Conservation (phyloP, 1,284 basidiomycete genomes). For the Ceratobasidium sp. region DNA sequence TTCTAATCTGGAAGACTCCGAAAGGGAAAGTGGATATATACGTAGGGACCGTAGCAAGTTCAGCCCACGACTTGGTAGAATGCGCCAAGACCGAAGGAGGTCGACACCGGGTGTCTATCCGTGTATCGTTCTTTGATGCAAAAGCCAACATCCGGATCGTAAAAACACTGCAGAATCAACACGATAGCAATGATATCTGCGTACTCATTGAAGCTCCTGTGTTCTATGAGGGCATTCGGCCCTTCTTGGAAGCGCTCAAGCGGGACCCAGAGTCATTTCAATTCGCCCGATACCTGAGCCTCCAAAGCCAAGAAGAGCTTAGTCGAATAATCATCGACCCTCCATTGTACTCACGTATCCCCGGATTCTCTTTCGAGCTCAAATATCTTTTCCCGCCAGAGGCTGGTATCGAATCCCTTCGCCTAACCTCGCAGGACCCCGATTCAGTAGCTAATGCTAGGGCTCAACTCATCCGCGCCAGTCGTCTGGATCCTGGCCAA, state of each 20-base stretch:
- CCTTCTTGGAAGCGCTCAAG: slow-evolving; percentile 64
- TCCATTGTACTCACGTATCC: slow-evolving; percentile 57
- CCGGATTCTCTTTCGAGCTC: slow-evolving; percentile 60
- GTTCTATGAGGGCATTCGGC: slow-evolving; percentile 65
- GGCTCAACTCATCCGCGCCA: slow-evolving; percentile 53
- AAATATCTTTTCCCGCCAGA: slow-evolving; percentile 52
- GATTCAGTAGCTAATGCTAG: slow-evolving; percentile 55
- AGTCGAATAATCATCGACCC: slow-evolving; percentile 53
- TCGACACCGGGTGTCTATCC: slow-evolving; percentile 52
- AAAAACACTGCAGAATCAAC: slow-evolving; percentile 49
- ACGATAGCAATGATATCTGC: slow-evolving; percentile 38
- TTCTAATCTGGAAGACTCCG: slow-evolving; percentile 54
- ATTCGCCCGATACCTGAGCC: slow-evolving; percentile 60
- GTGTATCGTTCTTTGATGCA: slow-evolving; percentile 61
- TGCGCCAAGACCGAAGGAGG: slow-evolving; percentile 49
- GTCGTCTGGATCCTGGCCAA: slow-evolving; percentile 68
- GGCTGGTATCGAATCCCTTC: slow-evolving; percentile 46
- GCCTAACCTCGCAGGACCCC: slow-evolving; percentile 51
- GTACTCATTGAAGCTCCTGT: slow-evolving; percentile 63
- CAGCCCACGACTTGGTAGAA: slow-evolving; percentile 53
- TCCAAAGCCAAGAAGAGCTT: slow-evolving; percentile 50
- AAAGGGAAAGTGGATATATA: slow-evolving; percentile 50
- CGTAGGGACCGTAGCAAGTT: slow-evolving; percentile 58
- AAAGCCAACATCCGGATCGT: slow-evolving; percentile 57
- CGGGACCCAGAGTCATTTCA: slow-evolving; percentile 61